phyloP scores from a whole-genome alignment of 2,329 filamentous ascomycete species.

The Cadophora malorum region DNA sequence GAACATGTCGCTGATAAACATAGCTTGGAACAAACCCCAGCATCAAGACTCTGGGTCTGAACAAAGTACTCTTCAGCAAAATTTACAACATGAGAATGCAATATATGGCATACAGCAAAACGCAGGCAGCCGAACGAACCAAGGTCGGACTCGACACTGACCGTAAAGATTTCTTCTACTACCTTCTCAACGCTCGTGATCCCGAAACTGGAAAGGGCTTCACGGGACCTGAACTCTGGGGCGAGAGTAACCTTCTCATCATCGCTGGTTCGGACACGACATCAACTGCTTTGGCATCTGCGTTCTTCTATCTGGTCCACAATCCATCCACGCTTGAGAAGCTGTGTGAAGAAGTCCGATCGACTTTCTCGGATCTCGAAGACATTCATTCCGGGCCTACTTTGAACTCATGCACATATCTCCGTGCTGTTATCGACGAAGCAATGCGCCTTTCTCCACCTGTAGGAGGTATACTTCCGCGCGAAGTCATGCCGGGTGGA shows the following conservation, averaged over 20 bases:
- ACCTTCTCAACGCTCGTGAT: slow-evolving; percentile 73
- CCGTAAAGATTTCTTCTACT: slow-evolving; percentile 64
- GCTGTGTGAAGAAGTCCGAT: slow-evolving; percentile 40
- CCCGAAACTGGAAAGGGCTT: slow-evolving; percentile 65
- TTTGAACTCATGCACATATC: slow-evolving; percentile 48
- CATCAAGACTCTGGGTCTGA: slow-evolving; percentile 68
- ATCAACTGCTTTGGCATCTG: slow-evolving; percentile 35
- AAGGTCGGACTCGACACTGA: slow-evolving; percentile 64
- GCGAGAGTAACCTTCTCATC: slow-evolving; percentile 38
- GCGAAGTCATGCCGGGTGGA: slow-evolving; percentile 33
- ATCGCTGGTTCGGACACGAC: slow-evolving; percentile 50
- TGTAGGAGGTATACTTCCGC: slow-evolving; percentile 38
- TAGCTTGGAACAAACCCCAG: slow-evolving; percentile 69
- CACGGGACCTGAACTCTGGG: slow-evolving; percentile 45
- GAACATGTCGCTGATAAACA: neutral
- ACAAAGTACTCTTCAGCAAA: slow-evolving; percentile 70
- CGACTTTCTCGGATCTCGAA: slow-evolving; percentile 40
- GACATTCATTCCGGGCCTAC: slow-evolving; percentile 44
- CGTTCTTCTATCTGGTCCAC: slow-evolving; percentile 46
- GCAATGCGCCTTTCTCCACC: slow-evolving; percentile 43
- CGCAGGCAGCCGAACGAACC: slow-evolving; percentile 70
- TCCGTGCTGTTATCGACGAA: slow-evolving; percentile 52
- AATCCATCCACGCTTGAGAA: slow-evolving; percentile 44
- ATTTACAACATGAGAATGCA: slow-evolving; percentile 70
- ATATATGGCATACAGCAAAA: slow-evolving; percentile 75